A percentile compares a stretch with the other conserved stretches of the same genome.
These are phyloP conservation scores for Conticribra guillardii DNA, from an alignment of 108 stramenopile genomes.

Conservation along the genomic window DNA sequence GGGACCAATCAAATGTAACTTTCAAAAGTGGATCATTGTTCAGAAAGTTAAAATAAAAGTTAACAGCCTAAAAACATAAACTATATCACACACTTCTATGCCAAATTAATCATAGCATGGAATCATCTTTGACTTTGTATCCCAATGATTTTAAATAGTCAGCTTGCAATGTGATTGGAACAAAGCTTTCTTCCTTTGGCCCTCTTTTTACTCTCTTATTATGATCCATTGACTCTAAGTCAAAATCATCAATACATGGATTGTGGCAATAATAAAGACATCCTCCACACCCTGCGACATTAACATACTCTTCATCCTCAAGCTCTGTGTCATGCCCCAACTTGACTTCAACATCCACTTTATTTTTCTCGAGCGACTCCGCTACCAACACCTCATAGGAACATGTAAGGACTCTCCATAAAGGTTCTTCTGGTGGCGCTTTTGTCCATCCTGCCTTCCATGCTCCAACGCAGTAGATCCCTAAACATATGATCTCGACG, in stretches of 20 bases:
- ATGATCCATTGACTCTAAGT: background rate
- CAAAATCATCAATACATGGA: slow-evolving; percentile 1
- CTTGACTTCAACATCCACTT: slow-evolving; percentile 7
- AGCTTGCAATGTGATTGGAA: background rate
- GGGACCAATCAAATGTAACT: no score
- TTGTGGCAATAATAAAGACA: background rate
- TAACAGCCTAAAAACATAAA: no score
- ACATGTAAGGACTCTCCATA: slow-evolving; percentile 58
- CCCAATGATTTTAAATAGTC: background rate
- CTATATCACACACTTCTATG: no score
- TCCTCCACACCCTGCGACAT: background rate
- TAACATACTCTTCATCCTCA: background rate
- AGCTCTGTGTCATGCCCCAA: background rate
- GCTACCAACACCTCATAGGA: slow-evolving; percentile 61
- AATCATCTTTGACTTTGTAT: background rate
- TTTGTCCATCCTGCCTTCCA: slow-evolving; percentile 81
- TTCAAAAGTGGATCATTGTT: background rate
- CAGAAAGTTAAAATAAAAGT: background rate
- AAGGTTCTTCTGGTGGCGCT: slow-evolving; percentile 56
- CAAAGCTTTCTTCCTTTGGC: background rate
- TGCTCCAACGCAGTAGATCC: slow-evolving; percentile 54
- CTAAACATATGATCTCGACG: slow-evolving; percentile 49
- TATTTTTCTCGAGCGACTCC: slow-evolving; percentile 19
- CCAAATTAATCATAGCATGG: no score
- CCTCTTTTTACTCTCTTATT: background rate